phyloP scores from a whole-genome alignment of 768 basidiomycete species.

The Mycena metata region DNA sequence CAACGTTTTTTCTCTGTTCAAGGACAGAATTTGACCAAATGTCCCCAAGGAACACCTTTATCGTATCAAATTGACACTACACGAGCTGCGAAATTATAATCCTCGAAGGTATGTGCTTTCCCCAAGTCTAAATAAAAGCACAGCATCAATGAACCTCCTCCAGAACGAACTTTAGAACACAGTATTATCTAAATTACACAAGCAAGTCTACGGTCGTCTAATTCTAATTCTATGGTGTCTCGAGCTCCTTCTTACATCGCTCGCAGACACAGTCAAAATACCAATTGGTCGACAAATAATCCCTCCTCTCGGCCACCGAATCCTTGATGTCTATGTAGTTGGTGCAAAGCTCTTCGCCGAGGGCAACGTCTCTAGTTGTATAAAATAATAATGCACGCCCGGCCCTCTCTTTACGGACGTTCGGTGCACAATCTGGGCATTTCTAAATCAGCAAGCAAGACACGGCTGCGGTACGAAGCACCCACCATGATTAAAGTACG shows the following conservation, averaged over 20 bases:
- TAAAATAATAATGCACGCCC: slow-evolving; percentile 57
- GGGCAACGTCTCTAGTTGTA: slow-evolving; percentile 48
- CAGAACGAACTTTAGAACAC: too few relatives aligned
- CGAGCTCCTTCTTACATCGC: slow-evolving; percentile 39
- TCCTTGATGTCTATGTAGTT: slow-evolving; percentile 55
- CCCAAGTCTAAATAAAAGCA: not conserved
- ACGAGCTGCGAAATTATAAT: slow-evolving; percentile 23
- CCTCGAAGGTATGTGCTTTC: not conserved
- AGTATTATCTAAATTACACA: not conserved
- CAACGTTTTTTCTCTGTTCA: not conserved
- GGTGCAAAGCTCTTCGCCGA: slow-evolving; percentile 62
- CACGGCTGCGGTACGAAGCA: slow-evolving; percentile 12
- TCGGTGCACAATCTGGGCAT: slow-evolving; percentile 56
- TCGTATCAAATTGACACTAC: slow-evolving; percentile 36
- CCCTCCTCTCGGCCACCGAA: slow-evolving; percentile 31
- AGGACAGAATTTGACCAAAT: not conserved
- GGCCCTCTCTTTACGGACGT: slow-evolving; percentile 54
- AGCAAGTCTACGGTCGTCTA: not conserved
- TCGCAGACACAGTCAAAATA: slow-evolving; percentile 44
- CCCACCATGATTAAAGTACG: slow-evolving; percentile 79
- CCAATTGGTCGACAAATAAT: slow-evolving; percentile 40
- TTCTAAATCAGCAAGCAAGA: slow-evolving; percentile 19
- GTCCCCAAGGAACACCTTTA: slow-evolving; percentile 20
- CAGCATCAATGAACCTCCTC: too few relatives aligned
- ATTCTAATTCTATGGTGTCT: slow-evolving; percentile 9